Conservation (phyloP, 192 early-diverging fungal species). For the Dispira simplex region DNA sequence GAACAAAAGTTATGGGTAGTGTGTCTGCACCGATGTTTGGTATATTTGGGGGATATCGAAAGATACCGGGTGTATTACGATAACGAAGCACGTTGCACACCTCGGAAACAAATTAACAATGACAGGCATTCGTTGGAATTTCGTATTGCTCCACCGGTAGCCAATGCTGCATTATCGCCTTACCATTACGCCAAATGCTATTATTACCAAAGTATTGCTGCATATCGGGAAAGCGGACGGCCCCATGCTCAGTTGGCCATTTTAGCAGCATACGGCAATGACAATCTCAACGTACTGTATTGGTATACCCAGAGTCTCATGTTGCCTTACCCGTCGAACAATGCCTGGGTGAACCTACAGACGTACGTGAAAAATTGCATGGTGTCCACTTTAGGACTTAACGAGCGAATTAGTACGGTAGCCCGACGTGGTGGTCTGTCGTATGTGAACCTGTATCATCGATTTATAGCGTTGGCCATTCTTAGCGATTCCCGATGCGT, state of each 20-base stretch:
- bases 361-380: constrained; percentile 5
- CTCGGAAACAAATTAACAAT: no score
- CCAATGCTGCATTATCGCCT: not conserved
- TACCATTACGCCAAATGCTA: constrained; percentile 2
- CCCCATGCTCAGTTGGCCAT: constrained; percentile 10
- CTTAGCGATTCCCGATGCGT: not conserved
- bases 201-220: constrained; percentile 11
- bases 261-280: not conserved
- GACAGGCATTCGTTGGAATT: not conserved
- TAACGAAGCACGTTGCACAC: not conserved
- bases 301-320: constrained; percentile 7
- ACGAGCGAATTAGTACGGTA: not conserved
- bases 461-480: constrained; percentile 1
- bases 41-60: constrained; percentile 10
- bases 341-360: constrained; percentile 7
- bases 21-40: constrained; percentile 9
- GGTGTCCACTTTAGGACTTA: not conserved
- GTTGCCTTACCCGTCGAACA: constrained; percentile 8
- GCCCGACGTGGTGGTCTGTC: not conserved
- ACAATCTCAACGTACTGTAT: constrained; percentile 2
- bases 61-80: not conserved
- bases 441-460: not conserved
- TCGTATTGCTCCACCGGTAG: not conserved
- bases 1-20: not conserved
- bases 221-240: constrained; percentile 6